These are phyloP conservation scores for Glycine tomentella DNA, from an alignment of 306 rosid genomes.

Conservation along the genomic window DNA sequence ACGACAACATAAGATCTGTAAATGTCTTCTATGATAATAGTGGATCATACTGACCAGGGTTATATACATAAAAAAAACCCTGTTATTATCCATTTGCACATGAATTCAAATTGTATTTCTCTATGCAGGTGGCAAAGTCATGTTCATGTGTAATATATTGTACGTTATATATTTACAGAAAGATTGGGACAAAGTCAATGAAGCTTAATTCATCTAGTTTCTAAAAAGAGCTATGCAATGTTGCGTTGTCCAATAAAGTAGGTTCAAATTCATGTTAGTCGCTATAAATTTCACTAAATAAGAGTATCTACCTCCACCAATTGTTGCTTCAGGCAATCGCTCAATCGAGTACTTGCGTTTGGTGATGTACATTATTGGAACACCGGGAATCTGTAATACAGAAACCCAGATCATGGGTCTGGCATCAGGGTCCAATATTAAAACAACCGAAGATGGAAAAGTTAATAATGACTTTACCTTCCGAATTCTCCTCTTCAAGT, in stretches of 20 bases:
- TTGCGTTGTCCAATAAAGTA: neutral
- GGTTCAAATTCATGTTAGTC: neutral
- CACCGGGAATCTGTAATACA: constrained; percentile 83
- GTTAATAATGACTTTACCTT: constrained; percentile 61
- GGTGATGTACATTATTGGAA: constrained; percentile 94
- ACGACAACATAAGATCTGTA: neutral
- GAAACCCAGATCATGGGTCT: constrained; percentile 31
- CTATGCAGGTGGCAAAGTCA: neutral
- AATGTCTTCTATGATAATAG: constrained; percentile 8
- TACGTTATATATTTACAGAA: neutral
- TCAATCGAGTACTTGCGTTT: constrained; percentile 86
- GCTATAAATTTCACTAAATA: neutral
- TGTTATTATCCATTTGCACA: neutral
- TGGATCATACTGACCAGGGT: neutral
- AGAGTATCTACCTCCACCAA: constrained; percentile 81
- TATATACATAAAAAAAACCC: neutral
- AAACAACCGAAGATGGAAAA: constrained; percentile 3
- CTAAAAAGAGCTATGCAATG: neutral
- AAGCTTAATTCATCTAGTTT: constrained; percentile 12
- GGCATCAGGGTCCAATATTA: constrained; percentile 18
- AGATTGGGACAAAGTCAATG: neutral
- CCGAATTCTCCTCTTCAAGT: constrained; percentile 90
- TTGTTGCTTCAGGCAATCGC: constrained; percentile 92
- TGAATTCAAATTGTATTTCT: neutral
- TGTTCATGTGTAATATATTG: neutral